A percentile compares a stretch with the other conserved stretches of the same genome.
phyloP scores from a whole-genome alignment of 2,329 filamentous ascomycete species.

The Periconia sp. region DNA sequence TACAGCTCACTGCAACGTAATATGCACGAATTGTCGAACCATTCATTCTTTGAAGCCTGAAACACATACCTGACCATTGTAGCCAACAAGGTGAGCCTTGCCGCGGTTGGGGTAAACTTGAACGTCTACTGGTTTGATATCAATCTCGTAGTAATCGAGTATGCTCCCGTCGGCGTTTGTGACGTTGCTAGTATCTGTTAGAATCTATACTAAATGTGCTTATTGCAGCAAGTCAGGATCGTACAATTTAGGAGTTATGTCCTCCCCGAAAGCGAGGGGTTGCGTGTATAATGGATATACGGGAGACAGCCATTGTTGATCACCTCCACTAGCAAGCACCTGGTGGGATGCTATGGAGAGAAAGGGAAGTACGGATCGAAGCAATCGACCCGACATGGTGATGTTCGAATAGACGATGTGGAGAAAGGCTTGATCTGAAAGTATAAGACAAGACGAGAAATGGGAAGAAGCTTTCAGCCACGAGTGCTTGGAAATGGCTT shows the following conservation, averaged over 20 bases:
- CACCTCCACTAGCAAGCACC: background rate
- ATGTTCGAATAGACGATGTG: background rate
- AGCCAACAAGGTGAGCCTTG: constrained; percentile 50
- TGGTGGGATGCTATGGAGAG: background rate
- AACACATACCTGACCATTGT: constrained; percentile 49
- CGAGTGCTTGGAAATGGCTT: background rate
- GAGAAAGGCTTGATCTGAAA: no score
- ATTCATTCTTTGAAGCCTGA: no score
- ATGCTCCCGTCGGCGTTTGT: background rate
- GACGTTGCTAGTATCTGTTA: background rate
- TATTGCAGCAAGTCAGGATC: background rate
- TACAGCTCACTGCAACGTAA: no score
- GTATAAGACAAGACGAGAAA: no score
- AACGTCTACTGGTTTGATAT: constrained; percentile 44
- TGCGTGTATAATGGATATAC: constrained; percentile 1
- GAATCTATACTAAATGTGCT: background rate
- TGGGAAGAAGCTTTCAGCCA: background rate
- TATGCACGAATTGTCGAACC: no score
- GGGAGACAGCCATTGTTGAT: constrained; percentile 1
- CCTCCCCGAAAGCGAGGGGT: background rate
- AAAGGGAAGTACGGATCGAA: background rate
- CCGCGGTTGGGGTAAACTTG: constrained; percentile 47
- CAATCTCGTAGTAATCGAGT: constrained; percentile 47
- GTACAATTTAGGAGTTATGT: constrained; percentile 1
- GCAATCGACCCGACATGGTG: background rate